A percentile compares a stretch with the other conserved stretches of the same genome.
Conservation (phyloP, 495 filamentous ascomycete genomes). For the Neurospora sp. region DNA sequence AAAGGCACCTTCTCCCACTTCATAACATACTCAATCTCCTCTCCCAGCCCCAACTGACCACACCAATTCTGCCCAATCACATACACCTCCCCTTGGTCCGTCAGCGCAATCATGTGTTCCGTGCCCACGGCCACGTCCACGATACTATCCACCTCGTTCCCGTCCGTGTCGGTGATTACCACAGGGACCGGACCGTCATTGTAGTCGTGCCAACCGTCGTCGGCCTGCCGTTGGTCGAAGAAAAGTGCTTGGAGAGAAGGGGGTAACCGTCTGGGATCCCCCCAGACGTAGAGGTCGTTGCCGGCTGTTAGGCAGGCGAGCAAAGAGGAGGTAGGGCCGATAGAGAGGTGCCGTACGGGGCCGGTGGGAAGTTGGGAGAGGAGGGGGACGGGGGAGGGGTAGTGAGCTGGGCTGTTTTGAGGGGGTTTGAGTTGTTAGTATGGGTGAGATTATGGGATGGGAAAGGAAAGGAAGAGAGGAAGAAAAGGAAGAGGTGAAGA, state of each 20-base stretch:
- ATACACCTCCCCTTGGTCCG: constrained; percentile 39
- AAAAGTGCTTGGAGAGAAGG: not conserved
- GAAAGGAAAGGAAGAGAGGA: not conserved
- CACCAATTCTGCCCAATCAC: constrained; percentile 43
- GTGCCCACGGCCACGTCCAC: constrained; percentile 49
- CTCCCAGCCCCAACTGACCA: constrained; percentile 48
- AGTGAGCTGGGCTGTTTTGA: constrained; percentile 25
- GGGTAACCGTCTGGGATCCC: constrained; percentile 18
- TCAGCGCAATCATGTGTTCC: constrained; percentile 47
- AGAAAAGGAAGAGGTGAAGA: not conserved
- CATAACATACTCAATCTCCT: constrained; percentile 1
- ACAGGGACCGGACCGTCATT: constrained; percentile 20
- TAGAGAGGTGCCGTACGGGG: constrained; percentile 41
- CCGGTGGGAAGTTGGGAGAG: constrained; percentile 41
- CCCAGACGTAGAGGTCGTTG: constrained; percentile 57
- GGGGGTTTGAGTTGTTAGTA: not conserved
- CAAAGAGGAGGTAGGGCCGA: constrained; percentile 37
- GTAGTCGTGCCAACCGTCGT: constrained; percentile 5
- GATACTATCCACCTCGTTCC: constrained; percentile 22
- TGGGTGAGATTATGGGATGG: not conserved
- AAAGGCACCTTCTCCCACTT: constrained; percentile 29
- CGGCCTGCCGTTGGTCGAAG: not conserved
- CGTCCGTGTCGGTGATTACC: constrained; percentile 20
- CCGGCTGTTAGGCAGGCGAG: constrained; percentile 47
- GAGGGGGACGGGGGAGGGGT: constrained; percentile 34